These are phyloP conservation scores for Aspergillus wentii DNA, from an alignment of 495 filamentous ascomycete species.

Conservation along the genomic window DNA sequence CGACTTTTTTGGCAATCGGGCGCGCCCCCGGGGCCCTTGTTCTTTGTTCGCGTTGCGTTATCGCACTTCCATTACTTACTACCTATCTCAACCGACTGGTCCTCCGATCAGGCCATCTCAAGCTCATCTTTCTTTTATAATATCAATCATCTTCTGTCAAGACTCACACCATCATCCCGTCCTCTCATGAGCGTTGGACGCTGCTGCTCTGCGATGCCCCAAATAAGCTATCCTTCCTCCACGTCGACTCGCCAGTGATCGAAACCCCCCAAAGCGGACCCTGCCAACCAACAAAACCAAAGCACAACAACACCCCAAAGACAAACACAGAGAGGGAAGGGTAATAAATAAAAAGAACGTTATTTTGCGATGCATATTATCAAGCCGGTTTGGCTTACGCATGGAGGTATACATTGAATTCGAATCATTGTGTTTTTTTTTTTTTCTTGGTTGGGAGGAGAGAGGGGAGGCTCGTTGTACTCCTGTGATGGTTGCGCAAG, in stretches of 20 bases:
- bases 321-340: background rate
- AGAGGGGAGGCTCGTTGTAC: constrained; percentile 1
- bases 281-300: constrained; percentile 2
- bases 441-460: constrained; percentile 7
- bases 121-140: constrained; percentile 8
- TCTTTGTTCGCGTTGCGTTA: constrained; percentile 14
- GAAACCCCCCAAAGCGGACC: constrained; percentile 5
- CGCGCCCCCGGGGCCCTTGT: constrained; percentile 17
- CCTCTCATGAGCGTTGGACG: constrained; percentile 10
- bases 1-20: constrained; percentile 33
- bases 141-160: background rate
- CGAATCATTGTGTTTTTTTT: too few species aligned
- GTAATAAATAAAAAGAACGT: constrained; percentile 5
- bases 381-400: constrained; percentile 89
- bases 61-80: too few species aligned
- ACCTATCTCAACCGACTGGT: too few species aligned
- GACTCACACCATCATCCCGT: background rate
- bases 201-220: constrained; percentile 26
- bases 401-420: constrained; percentile 59
- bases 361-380: constrained; percentile 72
- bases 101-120: too few species aligned
- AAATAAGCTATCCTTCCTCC: constrained; percentile 14
- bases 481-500: constrained; percentile 5
- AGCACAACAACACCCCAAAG: background rate
- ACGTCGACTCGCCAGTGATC: constrained; percentile 19